Evolutionary conservation across 345 rosid genomes (phyloP).

Genomic region (Rubroshorea leprosula): DNA sequence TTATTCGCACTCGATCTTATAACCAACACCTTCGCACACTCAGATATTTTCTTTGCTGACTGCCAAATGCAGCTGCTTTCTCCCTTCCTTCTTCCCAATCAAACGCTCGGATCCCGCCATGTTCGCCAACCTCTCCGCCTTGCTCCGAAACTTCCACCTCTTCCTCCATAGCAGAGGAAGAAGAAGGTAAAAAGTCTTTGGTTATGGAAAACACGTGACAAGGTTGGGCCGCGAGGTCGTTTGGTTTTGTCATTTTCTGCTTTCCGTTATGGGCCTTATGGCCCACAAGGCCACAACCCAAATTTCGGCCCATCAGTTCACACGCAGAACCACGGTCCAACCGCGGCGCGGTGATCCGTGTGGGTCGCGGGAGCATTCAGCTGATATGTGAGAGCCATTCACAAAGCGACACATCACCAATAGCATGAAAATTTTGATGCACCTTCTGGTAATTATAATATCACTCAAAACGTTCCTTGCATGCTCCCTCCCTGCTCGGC

Average conservation of each 20-base stretch:
- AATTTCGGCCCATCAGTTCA: neutral
- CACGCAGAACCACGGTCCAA: neutral
- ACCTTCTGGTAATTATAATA: no score
- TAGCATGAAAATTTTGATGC: neutral
- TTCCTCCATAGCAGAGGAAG: slow-evolving; percentile 17
- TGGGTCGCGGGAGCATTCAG: neutral
- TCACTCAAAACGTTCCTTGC: neutral
- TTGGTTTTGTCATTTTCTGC: no score
- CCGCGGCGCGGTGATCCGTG: no score
- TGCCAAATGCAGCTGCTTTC: neutral
- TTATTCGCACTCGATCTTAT: neutral
- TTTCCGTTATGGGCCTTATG: no score
- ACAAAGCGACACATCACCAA: neutral
- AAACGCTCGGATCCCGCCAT: neutral
- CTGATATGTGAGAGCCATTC: neutral
- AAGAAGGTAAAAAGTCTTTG: neutral
- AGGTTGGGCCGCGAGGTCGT: neutral
- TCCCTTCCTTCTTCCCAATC: neutral
- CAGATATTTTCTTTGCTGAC: neutral
- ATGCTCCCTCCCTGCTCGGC: neutral
- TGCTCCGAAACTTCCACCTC: slow-evolving; percentile 31
- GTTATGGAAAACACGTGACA: neutral
- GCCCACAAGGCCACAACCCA: neutral
- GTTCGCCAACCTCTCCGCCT: neutral
- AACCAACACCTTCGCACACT: neutral